Base-by-base conservation (phyloP, 2,329 filamentous ascomycete species). In the Xylaria polymorpha region DNA sequence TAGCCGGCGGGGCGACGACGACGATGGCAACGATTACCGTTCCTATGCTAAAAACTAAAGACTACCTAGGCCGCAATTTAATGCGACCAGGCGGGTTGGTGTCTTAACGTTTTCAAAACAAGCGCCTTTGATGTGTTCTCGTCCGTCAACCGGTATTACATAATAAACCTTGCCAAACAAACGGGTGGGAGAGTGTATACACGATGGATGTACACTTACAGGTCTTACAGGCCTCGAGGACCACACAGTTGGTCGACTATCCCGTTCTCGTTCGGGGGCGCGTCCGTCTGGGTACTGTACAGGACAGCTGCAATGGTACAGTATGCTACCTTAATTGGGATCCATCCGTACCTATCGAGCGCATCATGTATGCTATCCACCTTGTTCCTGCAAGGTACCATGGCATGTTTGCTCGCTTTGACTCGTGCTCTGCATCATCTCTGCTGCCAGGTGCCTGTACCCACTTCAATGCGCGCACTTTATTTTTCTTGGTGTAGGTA, bases 371-470 rank as follows among this genome's bases (percentile, higher is more conserved):
- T 68, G 66, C 32, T 51, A 57, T 62, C 70, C 56, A 57, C 65
- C 70, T 35, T 62, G 44, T 61, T 61, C 22, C 69, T 73, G 71
- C 71, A 73, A 73, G 71, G 71, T 71, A 71, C 71, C 69, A 64
- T 29, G 25, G 25, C 4, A 3, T 48, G 35, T 58, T 56, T 32
- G 39, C 58, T 67, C 50, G 22, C 14, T 57, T 41, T 43, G 18
- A 51, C 53, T 58, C 39, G 58, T 60, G 20, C 61, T 61, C 46
- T 50, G 37, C 58, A 43, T 59, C 41, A n/a, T n/a, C n/a, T n/a
- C n/a, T n/a, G 25, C 25, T 29, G 25, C 25, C 25, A 29, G 59
- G 25, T 43, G 18, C 6, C 46, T 41, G 20, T 57, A 35, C 51
- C 58, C 53, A 60, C 46, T 44, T 50, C 51, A 1, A 35, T 50